Base-by-base conservation (phyloP, 164 flowering plant species). In the Vitis labrusca region DNA sequence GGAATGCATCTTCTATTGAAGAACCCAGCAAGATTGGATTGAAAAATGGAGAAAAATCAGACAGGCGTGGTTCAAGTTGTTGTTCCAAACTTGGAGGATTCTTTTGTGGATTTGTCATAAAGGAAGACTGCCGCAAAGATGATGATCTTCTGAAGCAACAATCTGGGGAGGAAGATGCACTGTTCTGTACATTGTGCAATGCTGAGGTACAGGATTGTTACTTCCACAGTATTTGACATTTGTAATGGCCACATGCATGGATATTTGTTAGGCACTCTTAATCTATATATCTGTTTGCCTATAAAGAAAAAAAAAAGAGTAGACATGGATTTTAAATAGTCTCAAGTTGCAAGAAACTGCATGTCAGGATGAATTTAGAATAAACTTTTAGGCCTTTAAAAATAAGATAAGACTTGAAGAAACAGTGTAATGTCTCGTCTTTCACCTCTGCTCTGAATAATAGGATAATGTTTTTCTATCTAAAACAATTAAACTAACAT, bases 121-220 rank as follows among this genome's bases (percentile, higher is more conserved):
- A n/a, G 27, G 91, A 83, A 77, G 98, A 94, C 76, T 94, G 97
- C 81, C 88, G 91, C 60, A 85, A 79, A 2, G 89, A 90, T 78
- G 93, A 83, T 27, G 86, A 83, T 50, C 11, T 59, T 73, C 62
- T 74, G 29, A 78, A 78, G 79, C 83, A 83, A 70, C 88, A 81
- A 70, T 71, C 82, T 65, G 83, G 79, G 44, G 93, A 93, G 17
- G 96, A 89, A 74, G 97, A 91, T 68, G 97, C 94, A 73, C 75
- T 94, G 60, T 94, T 94, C 77, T 94, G 98, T 83, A 94, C 97
- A 13, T 83, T 94, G 77, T 94, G 98, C 83, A 90, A 92, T 80
- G 96, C 98, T 56, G 97, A 94, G 95, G 98, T 93, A 85, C 53
- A 56, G 5, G 19, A 15, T 6, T 54, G 56, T 19, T 66, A 19